A percentile compares a stretch with the other conserved stretches of the same genome.
phyloP scores from a whole-genome alignment of 352 stramenopile species.

The Phytophthora brassicae region DNA sequence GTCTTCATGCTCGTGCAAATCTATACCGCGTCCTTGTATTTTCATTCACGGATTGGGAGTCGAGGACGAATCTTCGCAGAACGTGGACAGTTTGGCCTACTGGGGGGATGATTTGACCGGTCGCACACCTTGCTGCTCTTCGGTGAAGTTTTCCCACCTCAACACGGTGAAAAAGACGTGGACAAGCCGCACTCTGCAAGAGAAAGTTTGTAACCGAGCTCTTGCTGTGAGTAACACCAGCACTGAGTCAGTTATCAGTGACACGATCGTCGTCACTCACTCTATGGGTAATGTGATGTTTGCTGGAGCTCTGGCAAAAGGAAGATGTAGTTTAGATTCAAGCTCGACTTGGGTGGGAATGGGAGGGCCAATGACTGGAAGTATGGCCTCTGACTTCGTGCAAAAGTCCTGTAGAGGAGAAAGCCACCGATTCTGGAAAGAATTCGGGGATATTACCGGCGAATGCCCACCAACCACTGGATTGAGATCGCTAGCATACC shows the following conservation, averaged over 20 bases:
- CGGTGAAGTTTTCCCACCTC: constrained; percentile 17
- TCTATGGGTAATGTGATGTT: constrained; percentile 31
- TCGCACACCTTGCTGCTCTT: constrained; percentile 22
- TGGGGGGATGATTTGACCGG: constrained; percentile 19
- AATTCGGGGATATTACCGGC: constrained; percentile 19
- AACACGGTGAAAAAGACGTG: constrained; percentile 20
- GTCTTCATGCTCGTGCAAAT: constrained; percentile 21
- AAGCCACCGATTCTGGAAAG: constrained; percentile 11
- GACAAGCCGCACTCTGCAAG: constrained; percentile 8
- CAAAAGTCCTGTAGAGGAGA: constrained; percentile 19
- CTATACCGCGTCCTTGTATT: constrained; percentile 19
- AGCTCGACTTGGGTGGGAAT: constrained; percentile 37
- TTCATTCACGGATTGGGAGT: constrained; percentile 26
- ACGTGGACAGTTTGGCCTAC: constrained; percentile 18
- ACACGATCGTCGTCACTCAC: constrained; percentile 26
- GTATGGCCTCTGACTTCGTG: constrained; percentile 27
- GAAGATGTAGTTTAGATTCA: constrained; percentile 20
- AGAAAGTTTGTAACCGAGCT: constrained; percentile 22
- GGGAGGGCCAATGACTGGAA: constrained; percentile 23
- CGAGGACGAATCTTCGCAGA: constrained; percentile 5
- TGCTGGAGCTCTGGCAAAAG: constrained; percentile 21
- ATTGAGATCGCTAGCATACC: constrained; percentile 36
- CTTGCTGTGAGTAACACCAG: constrained; percentile 20
- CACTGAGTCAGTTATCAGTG: constrained; percentile 2
- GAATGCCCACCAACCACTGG: constrained; percentile 27